Evolutionary conservation across 1,139 yeast genomes (phyloP), one percentile per base, ranked within the genome.

Genomic region (Pichia sp.): DNA sequence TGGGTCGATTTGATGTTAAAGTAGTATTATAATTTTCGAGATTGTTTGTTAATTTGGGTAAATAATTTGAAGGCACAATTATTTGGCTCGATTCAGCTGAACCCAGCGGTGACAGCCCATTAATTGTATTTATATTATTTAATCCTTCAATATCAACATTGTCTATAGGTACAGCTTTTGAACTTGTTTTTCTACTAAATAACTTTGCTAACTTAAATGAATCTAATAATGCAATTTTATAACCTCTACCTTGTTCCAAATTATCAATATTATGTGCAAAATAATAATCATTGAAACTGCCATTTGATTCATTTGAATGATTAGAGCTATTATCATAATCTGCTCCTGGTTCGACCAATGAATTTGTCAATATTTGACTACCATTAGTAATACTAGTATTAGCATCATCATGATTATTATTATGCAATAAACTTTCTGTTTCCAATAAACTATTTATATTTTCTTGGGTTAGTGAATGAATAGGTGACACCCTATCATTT

Each of bases 171-270:
- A 48, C 42, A 10, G 14, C 27, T 29, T 28, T 50, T 16, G 44
- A 33, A 7, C 42, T 44, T 43, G 47, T 45, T 14, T 47, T 53
- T 11, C 49, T 46, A 28, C 48, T 43, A 18, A 53, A 55, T 5
- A 57, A 33, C 51, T 52, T 46, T 3, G 64, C 64, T 41, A 67
- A 54, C 45, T 56, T 65, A 14, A 67, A 50, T 1, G 70, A 63
- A 49, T 66, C 69, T 25, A 62, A 53, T 11, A 67, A 49, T 16
- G 67, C 58, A 28, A 67, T 56, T 43, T 67, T 58, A 43, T 59
- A 55, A 38, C 61, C 56, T 34, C 54, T 47, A 9, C 67, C 66
- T 14, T 49, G 48, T 45, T 64, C 68, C 13, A 64, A 53, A 48
- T 59, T 59, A 47, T 64, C 64, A 25, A 66, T 46, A 46, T 61